Evolutionary conservation across 108 stramenopile genomes (phyloP), one percentile per base, ranked within the genome.

Genomic region (Chaetoceros tenuissimus): DNA sequence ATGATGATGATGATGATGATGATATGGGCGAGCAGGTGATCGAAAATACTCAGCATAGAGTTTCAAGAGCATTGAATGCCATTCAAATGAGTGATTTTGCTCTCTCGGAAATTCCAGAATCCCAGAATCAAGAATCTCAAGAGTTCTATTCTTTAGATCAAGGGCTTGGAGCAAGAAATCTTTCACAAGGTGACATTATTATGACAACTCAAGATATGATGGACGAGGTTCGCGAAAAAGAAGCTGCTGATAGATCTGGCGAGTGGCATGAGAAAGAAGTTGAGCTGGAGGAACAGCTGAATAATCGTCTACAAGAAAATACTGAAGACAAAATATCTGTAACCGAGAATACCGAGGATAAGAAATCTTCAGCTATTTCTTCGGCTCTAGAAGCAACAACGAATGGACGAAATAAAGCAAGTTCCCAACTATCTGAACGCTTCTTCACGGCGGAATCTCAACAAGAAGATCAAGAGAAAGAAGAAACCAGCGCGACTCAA

Each of bases 211-310:
- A 40, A 40, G 34, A 55, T 31, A 21, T 55, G 13, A 21, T 55
- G 28, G 31, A 55, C 19, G 54, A 55, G 10, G 24, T 30, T 1
- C 27, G 54, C 17, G 54, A 55, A 21, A 24, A 28, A 18, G 54
- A 55, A 55, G 54, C 54, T 20, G 54, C 54, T n/a, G 54, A 55
- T 30, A 24, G 28, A 55, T 55, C 54, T 3, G 54, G 28, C n/a
- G 54, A 55, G 22, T 55, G 54, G 54, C 24, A 31, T 3, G 8
- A 17, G 28, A 18, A 55, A 19, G 20, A 34, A 22, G 26, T 20
- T 10, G 2, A 31, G 28, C 8, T 5, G 18, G 26, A 53, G 24
- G 25, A 53, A 27, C 3, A 19, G 31, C 18, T 2, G 10, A 55
- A 3, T 31, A 29, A 7, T 19, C 28, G 16, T 2, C 18, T 2